Percentiles rank a stretch among this genome's conserved stretches.
Conservation (phyloP, 192 early-diverging fungal species). For the Cetraspora pellucida region DNA sequence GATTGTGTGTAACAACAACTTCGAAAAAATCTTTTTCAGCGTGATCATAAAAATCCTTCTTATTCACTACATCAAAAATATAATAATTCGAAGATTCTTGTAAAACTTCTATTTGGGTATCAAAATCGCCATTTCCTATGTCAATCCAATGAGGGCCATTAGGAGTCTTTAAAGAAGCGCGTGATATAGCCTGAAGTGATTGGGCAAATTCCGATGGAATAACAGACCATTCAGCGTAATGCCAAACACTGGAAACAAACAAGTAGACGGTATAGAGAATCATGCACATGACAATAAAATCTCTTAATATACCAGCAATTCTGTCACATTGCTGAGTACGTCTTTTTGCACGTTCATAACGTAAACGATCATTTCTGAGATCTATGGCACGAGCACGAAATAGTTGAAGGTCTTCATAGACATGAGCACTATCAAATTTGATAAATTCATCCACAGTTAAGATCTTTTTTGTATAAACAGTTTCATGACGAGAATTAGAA, state of each 20-base stretch:
- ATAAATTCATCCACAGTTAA: constrained; percentile 18
- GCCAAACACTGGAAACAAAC: not conserved
- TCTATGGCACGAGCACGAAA: constrained; percentile 19
- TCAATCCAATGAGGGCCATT: not conserved
- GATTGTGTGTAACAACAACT: constrained; percentile 22
- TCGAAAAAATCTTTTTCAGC: not conserved
- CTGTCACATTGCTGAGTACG: not conserved
- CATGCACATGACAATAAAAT: not conserved
- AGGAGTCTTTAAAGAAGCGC: constrained; percentile 9
- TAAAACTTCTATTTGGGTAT: not conserved
- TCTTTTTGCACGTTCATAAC: not conserved
- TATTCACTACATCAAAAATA: constrained; percentile 3
- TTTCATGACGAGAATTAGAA: not conserved
- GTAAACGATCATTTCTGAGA: constrained; percentile 20
- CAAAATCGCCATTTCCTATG: not conserved
- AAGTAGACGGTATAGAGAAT: constrained; percentile 14
- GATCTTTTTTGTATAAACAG: constrained; percentile 23
- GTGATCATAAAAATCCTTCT: not conserved
- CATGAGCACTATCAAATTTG: not conserved
- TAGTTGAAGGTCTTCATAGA: constrained; percentile 27
- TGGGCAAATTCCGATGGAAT: constrained; percentile 11
- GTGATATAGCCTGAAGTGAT: constrained; percentile 17
- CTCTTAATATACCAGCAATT: not conserved
- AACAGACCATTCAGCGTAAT: constrained; percentile 17
- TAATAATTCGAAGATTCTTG: constrained; percentile 8